Evolutionary conservation across 371 early-diverging fungal species (phyloP).

Genomic region (Mortierella sp.): DNA sequence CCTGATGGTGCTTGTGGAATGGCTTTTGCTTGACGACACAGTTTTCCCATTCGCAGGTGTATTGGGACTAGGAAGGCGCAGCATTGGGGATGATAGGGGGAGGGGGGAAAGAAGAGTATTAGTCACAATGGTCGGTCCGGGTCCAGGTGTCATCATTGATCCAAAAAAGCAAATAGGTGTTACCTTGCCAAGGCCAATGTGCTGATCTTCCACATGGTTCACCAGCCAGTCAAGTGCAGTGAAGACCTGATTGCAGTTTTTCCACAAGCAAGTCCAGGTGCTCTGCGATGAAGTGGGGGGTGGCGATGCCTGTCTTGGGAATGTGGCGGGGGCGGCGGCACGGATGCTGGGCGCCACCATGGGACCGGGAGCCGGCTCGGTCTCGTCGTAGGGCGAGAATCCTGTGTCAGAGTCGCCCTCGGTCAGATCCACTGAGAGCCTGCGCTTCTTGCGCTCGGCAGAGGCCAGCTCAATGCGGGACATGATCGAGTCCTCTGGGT

Average conservation of each 20-base stretch:
- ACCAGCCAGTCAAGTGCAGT: conserved; percentile 49
- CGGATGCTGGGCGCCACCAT: conserved; percentile 7
- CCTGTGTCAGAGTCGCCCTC: conserved; percentile 37
- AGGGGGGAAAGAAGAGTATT: neutral
- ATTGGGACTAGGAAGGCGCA: conserved; percentile 38
- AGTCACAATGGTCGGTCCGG: too few species aligned
- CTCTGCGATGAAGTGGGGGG: conserved; percentile 23
- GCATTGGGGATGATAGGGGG: too few species aligned
- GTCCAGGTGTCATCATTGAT: too few species aligned
- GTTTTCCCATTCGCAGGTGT: conserved; percentile 54
- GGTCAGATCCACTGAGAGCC: conserved; percentile 34
- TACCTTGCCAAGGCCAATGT: conserved; percentile 54
- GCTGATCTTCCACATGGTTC: conserved; percentile 45
- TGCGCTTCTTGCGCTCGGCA: conserved; percentile 42
- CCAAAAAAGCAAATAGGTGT: too few species aligned
- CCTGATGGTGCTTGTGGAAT: conserved; percentile 54
- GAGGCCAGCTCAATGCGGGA: conserved; percentile 26
- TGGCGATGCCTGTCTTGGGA: conserved; percentile 11
- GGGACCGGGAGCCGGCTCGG: conserved; percentile 1
- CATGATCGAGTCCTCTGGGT: conserved; percentile 44
- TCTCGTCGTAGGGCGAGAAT: conserved; percentile 22
- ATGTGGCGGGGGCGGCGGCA: neutral
- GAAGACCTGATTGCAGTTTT: conserved; percentile 52
- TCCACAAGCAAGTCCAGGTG: conserved; percentile 54
- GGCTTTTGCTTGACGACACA: conserved; percentile 54